These are phyloP conservation scores for Phytophthora pseudosyringae DNA, from an alignment of 352 stramenopile genomes.

Conservation along the genomic window DNA sequence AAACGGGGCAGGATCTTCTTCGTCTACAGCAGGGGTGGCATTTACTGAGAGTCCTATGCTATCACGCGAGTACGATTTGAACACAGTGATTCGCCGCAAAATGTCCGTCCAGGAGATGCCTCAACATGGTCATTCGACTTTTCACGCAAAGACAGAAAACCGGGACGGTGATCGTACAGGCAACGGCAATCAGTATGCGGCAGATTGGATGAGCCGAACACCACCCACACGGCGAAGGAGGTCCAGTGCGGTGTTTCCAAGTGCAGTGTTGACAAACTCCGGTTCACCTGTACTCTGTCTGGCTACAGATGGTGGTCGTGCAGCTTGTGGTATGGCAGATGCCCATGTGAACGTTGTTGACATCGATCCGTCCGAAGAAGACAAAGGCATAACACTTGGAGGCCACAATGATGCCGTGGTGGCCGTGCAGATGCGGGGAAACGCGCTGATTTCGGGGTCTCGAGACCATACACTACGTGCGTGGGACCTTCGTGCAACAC, in stretches of 20 bases:
- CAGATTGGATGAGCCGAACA: constrained; percentile 36
- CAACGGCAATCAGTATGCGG: constrained; percentile 18
- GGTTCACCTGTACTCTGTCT: constrained; percentile 62
- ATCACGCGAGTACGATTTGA: constrained; percentile 74
- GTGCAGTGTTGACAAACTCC: constrained; percentile 28
- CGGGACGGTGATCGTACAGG: background rate
- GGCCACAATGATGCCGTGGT: constrained; percentile 66
- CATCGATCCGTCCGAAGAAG: constrained; percentile 29
- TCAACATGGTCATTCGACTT: constrained; percentile 12
- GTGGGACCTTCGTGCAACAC: constrained; percentile 73
- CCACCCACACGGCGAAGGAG: constrained; percentile 31
- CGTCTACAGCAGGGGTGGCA: constrained; percentile 5
- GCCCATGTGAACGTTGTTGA: constrained; percentile 53
- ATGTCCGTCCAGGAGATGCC: constrained; percentile 66
- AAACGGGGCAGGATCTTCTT: constrained; percentile 1
- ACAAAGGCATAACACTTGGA: constrained; percentile 53
- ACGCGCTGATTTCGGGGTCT: constrained; percentile 71
- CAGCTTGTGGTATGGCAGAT: constrained; percentile 59
- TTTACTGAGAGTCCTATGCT: constrained; percentile 46
- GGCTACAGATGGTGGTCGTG: constrained; percentile 50
- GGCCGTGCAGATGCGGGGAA: constrained; percentile 62
- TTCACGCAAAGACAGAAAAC: constrained; percentile 7
- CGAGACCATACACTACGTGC: constrained; percentile 73
- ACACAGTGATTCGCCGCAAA: constrained; percentile 82
- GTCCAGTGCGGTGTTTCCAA: constrained; percentile 34